Evolutionary conservation across 2,329 filamentous ascomycete genomes (phyloP).

Genomic region (Penicillium decumbens): DNA sequence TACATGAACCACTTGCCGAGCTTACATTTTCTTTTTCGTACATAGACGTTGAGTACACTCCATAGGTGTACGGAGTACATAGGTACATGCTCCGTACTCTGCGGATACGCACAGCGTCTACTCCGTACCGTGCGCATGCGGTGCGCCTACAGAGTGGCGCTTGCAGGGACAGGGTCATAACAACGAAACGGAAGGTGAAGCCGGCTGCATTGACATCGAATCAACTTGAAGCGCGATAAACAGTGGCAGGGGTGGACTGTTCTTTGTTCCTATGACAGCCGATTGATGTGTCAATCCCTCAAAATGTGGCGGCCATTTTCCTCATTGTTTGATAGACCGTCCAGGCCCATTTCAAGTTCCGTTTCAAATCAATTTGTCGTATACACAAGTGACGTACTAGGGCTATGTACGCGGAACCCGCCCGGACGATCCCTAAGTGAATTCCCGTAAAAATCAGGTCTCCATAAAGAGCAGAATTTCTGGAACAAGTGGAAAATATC

Average conservation of each 20-base stretch:
- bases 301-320: conserved; percentile 10
- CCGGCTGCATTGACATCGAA: conserved; percentile 3
- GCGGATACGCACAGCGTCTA: background rate
- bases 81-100: background rate
- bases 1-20: conserved; percentile 23
- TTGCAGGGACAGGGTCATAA: conserved; percentile 7
- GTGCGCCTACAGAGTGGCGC: conserved; percentile 11
- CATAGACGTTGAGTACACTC: conserved; percentile 1
- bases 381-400: conserved; percentile 10
- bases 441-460: background rate
- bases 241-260: conserved; percentile 3
- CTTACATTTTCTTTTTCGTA: background rate
- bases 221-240: conserved; percentile 11
- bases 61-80: no score
- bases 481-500: conserved; percentile 17
- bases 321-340: conserved; percentile 4
- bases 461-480: conserved; percentile 17
- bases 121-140: conserved; percentile 7
- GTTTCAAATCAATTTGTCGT: background rate
- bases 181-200: background rate
- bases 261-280: conserved; percentile 4
- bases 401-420: conserved; percentile 16
- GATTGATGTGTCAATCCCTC: conserved; percentile 12
- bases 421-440: conserved; percentile 19
- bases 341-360: background rate